phyloP scores from a whole-genome alignment of 1,139 yeast species.

The Taphrina populina region DNA sequence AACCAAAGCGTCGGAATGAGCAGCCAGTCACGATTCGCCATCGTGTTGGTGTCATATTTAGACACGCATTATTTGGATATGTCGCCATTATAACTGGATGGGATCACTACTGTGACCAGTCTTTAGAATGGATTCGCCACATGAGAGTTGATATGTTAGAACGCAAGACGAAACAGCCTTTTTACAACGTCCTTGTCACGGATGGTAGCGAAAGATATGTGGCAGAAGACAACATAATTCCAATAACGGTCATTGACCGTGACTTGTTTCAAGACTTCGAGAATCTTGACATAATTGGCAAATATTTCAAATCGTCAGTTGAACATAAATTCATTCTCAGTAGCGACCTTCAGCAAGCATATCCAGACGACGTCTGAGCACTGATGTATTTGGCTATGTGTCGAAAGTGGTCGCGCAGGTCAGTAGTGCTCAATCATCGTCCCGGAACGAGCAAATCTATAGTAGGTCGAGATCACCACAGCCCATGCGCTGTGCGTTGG shows the following conservation, averaged over 20 bases:
- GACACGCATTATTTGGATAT: constrained; percentile 10
- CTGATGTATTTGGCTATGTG: neutral
- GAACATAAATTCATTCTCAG: constrained; percentile 7
- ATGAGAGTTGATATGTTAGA: constrained; percentile 9
- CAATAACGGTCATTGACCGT: constrained; percentile 1
- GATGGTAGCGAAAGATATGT: constrained; percentile 12
- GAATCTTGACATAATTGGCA: constrained; percentile 9
- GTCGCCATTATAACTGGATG: constrained; percentile 14
- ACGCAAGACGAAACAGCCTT: constrained; percentile 15
- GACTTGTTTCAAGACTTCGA: constrained; percentile 6
- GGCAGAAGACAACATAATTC: constrained; percentile 21
- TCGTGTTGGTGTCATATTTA: constrained; percentile 7
- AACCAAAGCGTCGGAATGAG: constrained; percentile 3
- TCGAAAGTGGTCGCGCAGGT: too few relatives aligned
- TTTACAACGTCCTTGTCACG: constrained; percentile 14
- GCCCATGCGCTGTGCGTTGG: too few relatives aligned
- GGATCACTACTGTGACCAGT: constrained; percentile 11
- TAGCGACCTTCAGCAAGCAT: constrained; percentile 6
- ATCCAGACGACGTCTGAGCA: constrained; percentile 7
- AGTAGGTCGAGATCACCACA: too few relatives aligned
- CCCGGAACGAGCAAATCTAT: too few relatives aligned
- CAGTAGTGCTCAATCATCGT: too few relatives aligned
- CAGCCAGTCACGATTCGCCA: constrained; percentile 10
- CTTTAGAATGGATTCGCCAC: constrained; percentile 9
- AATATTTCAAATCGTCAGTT: constrained; percentile 7